Percentiles rank a stretch among this genome's conserved stretches.
Conservation (phyloP, 257 asterid genomes). For the Nicotiana otophora region DNA sequence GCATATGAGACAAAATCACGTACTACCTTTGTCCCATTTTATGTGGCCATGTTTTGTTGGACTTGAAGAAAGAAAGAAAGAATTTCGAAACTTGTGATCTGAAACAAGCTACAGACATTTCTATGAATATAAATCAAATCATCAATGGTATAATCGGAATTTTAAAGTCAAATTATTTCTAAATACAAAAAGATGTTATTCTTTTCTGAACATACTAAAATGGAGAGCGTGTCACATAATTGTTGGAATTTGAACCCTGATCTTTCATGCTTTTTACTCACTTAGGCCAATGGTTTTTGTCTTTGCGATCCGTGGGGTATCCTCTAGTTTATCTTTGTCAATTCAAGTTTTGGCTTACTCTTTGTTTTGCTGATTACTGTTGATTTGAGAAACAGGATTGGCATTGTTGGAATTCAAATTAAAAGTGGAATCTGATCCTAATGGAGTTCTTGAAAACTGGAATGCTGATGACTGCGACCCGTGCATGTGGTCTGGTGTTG, state of each 20-base stretch:
- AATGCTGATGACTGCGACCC: constrained; percentile 53
- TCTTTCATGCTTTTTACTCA: not conserved
- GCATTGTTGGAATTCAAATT: constrained; percentile 56
- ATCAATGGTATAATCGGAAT: not conserved
- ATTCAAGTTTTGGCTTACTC: not conserved
- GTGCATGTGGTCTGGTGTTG: constrained; percentile 77
- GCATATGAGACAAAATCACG: not conserved
- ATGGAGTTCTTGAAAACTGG: constrained; percentile 65
- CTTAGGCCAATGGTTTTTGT: not conserved
- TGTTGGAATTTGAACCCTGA: not conserved
- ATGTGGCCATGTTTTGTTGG: not conserved
- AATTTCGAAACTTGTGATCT: not conserved
- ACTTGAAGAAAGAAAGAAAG: not conserved
- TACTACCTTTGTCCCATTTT: not conserved
- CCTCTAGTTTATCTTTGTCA: not conserved
- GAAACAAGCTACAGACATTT: not conserved
- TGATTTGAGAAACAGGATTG: constrained; percentile 44
- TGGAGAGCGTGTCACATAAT: not conserved
- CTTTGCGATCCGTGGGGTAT: not conserved
- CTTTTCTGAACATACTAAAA: not conserved
- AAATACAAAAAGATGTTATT: not conserved
- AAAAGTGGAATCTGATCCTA: constrained; percentile 58
- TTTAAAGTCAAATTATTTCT: not conserved
- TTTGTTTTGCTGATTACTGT: not conserved
- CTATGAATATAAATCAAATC: not conserved